Base-by-base conservation (phyloP, 1,284 basidiomycete genomes). In the Rhodofomes roseus region DNA sequence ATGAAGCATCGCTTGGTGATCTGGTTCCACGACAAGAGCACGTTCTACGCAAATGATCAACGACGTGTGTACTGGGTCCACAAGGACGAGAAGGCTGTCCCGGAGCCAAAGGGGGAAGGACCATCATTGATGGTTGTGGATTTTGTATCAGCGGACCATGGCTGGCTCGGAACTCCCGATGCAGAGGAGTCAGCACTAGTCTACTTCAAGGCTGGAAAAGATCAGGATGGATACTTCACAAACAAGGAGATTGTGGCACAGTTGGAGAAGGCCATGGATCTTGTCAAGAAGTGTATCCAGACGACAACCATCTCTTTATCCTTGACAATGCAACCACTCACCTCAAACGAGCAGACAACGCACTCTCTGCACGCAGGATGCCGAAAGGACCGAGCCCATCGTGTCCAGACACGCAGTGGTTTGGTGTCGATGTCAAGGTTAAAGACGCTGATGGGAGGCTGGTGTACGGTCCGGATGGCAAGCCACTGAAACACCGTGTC, bases 291-390 rank as follows among this genome's bases (percentile, higher is more conserved):
- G 57, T 75, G 1, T 78, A 74, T 55, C 69, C 67, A 12, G 59
- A 70, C 16, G 57, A 68, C 11, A 46, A 69, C 3, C 71, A 71
- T 59, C 56, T 71, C 14, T 71, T 78, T 51, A 55, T 76, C 18
- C 76, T 72, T 58, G 71, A 79, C 61, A 78, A 79, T 62, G 75
- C 75, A 11, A 63, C 70, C 0, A 74, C 65, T 20, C 73, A 77
- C 61, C 62, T 62, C 1, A 76, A 76, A 54, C 68, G 67, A 8
- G 62, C 71, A 5, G 64, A 66, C 0, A 66, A 71, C 63, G 66
- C 74, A 8, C 64, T 74, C 1, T 73, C 71, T 25, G 72, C 72
- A 1, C 43, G 64, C 2, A 11, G 65, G 4, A 74, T 75, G 70
- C 65, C 72, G 0, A 72, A 34, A 11, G 31, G 31, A 34, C 31